Evolutionary conservation across 352 stramenopile species (phyloP).

Genomic region (Phytophthora citricola): DNA sequence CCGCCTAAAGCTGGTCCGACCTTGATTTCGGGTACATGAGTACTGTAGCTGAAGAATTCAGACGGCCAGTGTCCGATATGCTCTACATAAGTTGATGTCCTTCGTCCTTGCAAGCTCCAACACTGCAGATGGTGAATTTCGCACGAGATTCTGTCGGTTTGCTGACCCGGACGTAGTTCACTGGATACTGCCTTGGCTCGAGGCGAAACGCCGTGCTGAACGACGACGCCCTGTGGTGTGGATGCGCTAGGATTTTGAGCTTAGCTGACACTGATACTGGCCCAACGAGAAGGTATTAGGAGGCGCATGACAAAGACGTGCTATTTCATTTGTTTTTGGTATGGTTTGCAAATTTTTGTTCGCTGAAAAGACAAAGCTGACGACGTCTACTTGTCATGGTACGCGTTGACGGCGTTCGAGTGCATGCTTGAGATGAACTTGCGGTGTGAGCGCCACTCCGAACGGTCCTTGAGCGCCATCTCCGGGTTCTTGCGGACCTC

Average conservation of each 20-base stretch:
- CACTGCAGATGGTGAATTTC: conserved; percentile 70
- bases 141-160: conserved; percentile 52
- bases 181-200: no score
- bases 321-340: no score
- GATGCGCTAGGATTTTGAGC: no score
- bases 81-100: background rate
- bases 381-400: conserved; percentile 34
- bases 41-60: background rate
- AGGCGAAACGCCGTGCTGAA: no score
- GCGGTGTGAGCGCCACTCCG: conserved; percentile 62
- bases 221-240: no score
- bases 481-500: conserved; percentile 64
- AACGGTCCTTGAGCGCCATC: conserved; percentile 47
- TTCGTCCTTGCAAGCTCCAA: conserved; percentile 25
- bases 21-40: background rate
- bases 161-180: background rate
- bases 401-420: conserved; percentile 53
- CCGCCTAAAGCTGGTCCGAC: conserved; percentile 1
- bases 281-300: no score
- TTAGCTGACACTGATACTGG: no score
- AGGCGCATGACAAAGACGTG: no score
- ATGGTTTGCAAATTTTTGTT: no score
- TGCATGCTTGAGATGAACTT: conserved; percentile 45
- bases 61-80: no score
- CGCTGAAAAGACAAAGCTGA: background rate